Evolutionary conservation across 2,329 filamentous ascomycete species (phyloP).

Genomic region (Calonectria montana): DNA sequence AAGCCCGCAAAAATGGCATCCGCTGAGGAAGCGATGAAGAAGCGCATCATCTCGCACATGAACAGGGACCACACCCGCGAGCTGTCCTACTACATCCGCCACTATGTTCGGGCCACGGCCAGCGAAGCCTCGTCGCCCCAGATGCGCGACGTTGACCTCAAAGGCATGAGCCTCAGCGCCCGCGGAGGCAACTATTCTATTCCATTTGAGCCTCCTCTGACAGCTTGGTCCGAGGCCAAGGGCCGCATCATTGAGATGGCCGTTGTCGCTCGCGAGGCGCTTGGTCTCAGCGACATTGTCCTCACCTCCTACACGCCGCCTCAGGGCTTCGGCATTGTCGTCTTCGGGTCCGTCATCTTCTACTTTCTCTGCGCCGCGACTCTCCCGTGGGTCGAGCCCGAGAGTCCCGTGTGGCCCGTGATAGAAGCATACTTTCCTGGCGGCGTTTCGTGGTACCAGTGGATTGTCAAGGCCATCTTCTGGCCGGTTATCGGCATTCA

Average conservation of each 20-base stretch:
- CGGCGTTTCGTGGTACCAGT: conserved; percentile 68
- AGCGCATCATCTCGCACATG: conserved; percentile 79
- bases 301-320: conserved; percentile 57
- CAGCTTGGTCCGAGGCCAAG: conserved; percentile 74
- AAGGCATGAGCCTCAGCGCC: conserved; percentile 70
- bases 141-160: conserved; percentile 74
- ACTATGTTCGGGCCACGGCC: conserved; percentile 71
- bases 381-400: conserved; percentile 62
- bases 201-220: conserved; percentile 76
- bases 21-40: conserved; percentile 45
- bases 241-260: conserved; percentile 79
- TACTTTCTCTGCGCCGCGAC: conserved; percentile 65
- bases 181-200: conserved; percentile 64
- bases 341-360: conserved; percentile 66
- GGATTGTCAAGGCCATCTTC: conserved; percentile 69
- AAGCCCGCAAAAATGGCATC: conserved; percentile 35
- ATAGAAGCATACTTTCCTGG: conserved; percentile 65
- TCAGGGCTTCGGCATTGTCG: conserved; percentile 57
- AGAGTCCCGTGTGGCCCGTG: conserved; percentile 60
- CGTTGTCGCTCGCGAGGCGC: conserved; percentile 63
- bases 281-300: conserved; percentile 66
- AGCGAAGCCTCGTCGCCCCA: conserved; percentile 66
- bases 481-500: conserved; percentile 73
- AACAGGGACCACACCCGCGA: conserved; percentile 84
- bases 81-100: conserved; percentile 80